A percentile compares a stretch with the other conserved stretches of the same genome.
These are phyloP conservation scores for Hypsizygus marmoreus DNA, from an alignment of 768 basidiomycete genomes.

Conservation along the genomic window DNA sequence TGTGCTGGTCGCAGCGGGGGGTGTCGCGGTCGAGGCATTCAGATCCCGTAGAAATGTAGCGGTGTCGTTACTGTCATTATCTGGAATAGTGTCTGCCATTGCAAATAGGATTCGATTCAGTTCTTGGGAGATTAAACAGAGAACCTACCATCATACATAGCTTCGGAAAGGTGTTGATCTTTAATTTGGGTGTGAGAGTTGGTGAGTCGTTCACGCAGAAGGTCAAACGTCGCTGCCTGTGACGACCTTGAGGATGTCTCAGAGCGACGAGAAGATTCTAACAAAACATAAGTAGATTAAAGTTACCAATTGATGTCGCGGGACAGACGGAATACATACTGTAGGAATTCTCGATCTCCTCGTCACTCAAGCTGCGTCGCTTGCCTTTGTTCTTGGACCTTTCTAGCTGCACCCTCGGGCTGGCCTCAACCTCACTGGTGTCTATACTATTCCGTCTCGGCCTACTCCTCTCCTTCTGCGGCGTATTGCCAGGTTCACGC, in stretches of 20 bases:
- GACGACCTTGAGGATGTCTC: slow-evolving; percentile 42
- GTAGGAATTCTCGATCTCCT: slow-evolving; percentile 56
- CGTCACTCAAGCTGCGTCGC: slow-evolving; percentile 65
- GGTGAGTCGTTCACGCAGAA: slow-evolving; percentile 46
- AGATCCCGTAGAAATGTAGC: slow-evolving; percentile 39
- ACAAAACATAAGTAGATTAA: slow-evolving; percentile 8
- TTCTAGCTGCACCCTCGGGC: slow-evolving; percentile 45
- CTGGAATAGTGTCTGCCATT: slow-evolving; percentile 9
- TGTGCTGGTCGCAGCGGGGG: slow-evolving; percentile 56
- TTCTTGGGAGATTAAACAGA: background rate
- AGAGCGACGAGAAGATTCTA: slow-evolving; percentile 26
- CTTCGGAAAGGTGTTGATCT: slow-evolving; percentile 33
- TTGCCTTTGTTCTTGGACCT: slow-evolving; percentile 49
- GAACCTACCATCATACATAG: slow-evolving; percentile 37
- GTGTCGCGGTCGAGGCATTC: slow-evolving; percentile 39
- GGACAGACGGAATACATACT: slow-evolving; percentile 40
- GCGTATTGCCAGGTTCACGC: slow-evolving; percentile 65
- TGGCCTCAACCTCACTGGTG: slow-evolving; percentile 59
- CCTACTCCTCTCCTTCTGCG: slow-evolving; percentile 47
- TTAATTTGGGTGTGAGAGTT: slow-evolving; percentile 37
- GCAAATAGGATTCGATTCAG: background rate
- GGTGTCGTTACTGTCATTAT: slow-evolving; percentile 40
- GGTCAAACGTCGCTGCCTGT: slow-evolving; percentile 48
- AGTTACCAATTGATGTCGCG: background rate
- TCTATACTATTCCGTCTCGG: slow-evolving; percentile 62